Evolutionary conservation across 768 basidiomycete species (phyloP).

Genomic region (Lactarius akahatsu): DNA sequence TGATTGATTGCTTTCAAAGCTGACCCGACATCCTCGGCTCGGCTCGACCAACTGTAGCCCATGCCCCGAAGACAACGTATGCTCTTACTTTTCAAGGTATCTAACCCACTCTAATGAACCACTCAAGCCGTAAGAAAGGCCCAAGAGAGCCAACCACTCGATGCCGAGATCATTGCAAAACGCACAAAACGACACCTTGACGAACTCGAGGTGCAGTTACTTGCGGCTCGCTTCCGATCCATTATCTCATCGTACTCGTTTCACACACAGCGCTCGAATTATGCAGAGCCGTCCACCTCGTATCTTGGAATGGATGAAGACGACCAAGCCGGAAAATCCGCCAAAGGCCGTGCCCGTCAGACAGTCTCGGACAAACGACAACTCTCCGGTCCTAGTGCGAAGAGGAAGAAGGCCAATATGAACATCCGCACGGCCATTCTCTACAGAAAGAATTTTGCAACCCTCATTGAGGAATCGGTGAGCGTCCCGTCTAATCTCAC

Average conservation of each 20-base stretch:
- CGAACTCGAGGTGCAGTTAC: conserved; percentile 68
- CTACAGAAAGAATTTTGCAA: conserved; percentile 76
- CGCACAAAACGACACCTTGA: conserved; percentile 76
- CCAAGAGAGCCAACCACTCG: conserved; percentile 45
- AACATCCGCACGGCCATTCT: conserved; percentile 76
- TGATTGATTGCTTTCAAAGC: conserved; percentile 5
- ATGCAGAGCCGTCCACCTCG: conserved; percentile 53
- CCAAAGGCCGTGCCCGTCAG: conserved; percentile 70
- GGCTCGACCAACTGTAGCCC: not conserved
- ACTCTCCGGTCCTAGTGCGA: conserved; percentile 50
- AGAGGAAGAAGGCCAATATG: conserved; percentile 79
- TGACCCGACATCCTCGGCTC: conserved; percentile 17
- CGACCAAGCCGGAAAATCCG: conserved; percentile 48
- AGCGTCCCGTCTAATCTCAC: conserved; percentile 34
- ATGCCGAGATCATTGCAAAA: conserved; percentile 69
- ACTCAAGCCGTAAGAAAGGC: conserved; percentile 48
- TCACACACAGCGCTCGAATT: conserved; percentile 66
- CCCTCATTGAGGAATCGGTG: conserved; percentile 79
- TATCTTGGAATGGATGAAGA: conserved; percentile 44
- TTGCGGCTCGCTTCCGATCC: conserved; percentile 18
- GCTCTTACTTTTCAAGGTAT: not conserved
- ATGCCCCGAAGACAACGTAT: conserved; percentile 27
- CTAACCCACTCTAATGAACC: not conserved
- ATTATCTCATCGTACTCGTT: conserved; percentile 18
- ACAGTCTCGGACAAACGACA: conserved; percentile 77